phyloP scores from a whole-genome alignment of 2,329 filamentous ascomycete species.

The Lizonia empirigonia region DNA sequence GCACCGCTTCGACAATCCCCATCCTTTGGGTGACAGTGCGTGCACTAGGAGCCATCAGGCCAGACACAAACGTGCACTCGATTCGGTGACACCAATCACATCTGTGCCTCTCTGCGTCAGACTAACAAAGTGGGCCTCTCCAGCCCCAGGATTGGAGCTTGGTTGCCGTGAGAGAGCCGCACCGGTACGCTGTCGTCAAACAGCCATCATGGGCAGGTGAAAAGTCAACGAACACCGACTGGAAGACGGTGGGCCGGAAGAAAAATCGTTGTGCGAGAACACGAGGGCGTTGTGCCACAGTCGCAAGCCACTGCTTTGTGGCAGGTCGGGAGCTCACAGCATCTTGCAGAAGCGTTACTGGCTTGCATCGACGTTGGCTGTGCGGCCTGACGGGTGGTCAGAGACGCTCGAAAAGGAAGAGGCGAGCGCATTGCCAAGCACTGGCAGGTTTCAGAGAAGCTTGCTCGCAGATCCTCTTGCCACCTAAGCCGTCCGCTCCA shows the following conservation, averaged over 20 bases:
- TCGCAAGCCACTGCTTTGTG: neutral
- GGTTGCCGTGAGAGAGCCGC: constrained; percentile 11
- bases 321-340: constrained; percentile 3
- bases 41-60: constrained; percentile 28
- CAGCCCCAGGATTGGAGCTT: constrained; percentile 7
- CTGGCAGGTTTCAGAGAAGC: constrained; percentile 28
- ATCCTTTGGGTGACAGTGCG: constrained; percentile 30
- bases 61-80: constrained; percentile 30
- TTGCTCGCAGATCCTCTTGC: constrained; percentile 29
- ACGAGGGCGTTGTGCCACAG: neutral
- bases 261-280: neutral
- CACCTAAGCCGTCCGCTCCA: constrained; percentile 20
- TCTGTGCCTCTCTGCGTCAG: constrained; percentile 13
- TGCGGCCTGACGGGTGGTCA: constrained; percentile 27
- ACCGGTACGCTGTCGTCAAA: constrained; percentile 6
- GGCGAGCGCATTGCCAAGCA: constrained; percentile 15
- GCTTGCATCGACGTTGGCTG: constrained; percentile 18
- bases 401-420: constrained; percentile 16
- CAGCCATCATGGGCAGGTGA: constrained; percentile 23
- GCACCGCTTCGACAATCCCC: constrained; percentile 26
- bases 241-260: constrained; percentile 1
- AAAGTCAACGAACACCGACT: constrained; percentile 17
- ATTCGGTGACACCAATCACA: constrained; percentile 34
- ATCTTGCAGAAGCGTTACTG: neutral
- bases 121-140: constrained; percentile 22